Evolutionary conservation across 768 basidiomycete species (phyloP), one percentile per base, ranked within the genome.

Genomic region (Omphalotus guepiniiformis): DNA sequence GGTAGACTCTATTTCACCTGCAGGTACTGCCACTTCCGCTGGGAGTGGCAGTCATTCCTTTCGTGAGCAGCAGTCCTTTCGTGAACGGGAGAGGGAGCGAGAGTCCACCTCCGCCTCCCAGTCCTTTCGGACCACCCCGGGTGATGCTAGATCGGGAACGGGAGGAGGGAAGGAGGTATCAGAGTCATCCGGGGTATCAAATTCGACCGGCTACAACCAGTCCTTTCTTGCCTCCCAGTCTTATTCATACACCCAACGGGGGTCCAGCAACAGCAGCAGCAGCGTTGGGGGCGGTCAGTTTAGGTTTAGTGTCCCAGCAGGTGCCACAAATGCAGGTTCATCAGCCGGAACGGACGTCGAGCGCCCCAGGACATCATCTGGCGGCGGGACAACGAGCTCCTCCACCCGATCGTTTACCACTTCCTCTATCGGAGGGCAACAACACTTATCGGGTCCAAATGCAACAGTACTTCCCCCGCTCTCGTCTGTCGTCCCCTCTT

Each of bases 151-250:
- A 11, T 34, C n/a, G 11, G 11, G 25, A 29, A 11, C 35, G 32
- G 36, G 34, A 52, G 39, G 38, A 2, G 47, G 51, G 22, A 44
- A 55, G 39, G 43, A 48, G 44, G 52, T 55, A 52, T 51, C 48
- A 36, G 51, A 48, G 48, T 52, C 27, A 43, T n/a, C n/a, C n/a
- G n/a, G n/a, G n/a, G n/a, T n/a, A 73, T 71, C 80, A 39, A 9
- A 39, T 9, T 39, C 37, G 13, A 8, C 37, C 37, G 8, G 19
- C 37, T 8, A 39, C 77, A 70, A 74, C 79, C 83, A 85, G 80
- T 85, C 84, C 83, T 85, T 85, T 84, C 84, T 80, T 82, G 74
- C 65, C 76, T n/a, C n/a, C 73, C 76, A 64, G 61, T 74, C 55
- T 51, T 70, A 62, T 63, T 72, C 48, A 53, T 68, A 58, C 21